Base-by-base conservation (phyloP, 1,284 basidiomycete genomes). In the Kalmanozyma brasiliensis region DNA sequence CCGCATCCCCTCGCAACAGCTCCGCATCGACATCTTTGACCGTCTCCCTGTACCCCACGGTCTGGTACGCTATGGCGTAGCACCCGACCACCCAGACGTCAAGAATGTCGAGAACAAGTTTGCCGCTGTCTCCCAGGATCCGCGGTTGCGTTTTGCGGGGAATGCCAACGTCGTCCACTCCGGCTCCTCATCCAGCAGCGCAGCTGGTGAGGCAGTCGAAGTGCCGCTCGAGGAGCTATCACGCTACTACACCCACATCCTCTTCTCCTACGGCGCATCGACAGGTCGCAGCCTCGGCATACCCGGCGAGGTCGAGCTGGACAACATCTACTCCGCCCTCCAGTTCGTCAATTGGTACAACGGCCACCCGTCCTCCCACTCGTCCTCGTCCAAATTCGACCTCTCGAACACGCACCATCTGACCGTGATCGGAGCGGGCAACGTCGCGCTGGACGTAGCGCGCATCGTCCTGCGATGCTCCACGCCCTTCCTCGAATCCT, bases 31-130 rank as follows among this genome's bases (percentile, higher is more conserved):
- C 82, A 85, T 99, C 82, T 98, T 90, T 81, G 96, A 99, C 83
- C 86, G 92, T 19, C 85, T 97, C 3, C 97, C 95, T 86, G 89
- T 92, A 26, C 96, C 96, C 3, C 92, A 96, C 80, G 96, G 96
- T 0, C 87, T 98, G 0, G 94, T 95, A 1, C 86, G 96, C 36
- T 98, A 96, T 77, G 95, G 96, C 1, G 96, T 99, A 8, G 96
- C 96, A 9, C 95, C 96, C 35, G 96, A 98, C 84, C 96, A 99
- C 83, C 94, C 95, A 1, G 95, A 98, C 85, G 95, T 98, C 79
- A 98, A 97, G 94, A 99, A 99, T 82, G 97, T 94, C 83, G 93
- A 91, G 40, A 88, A 96, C 84, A 98, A 96, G 83, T 99, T 98
- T 73, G 92, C 94, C 8, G 24, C 37, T 89, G 74, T 80, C 20